Base-by-base conservation (phyloP, 306 rosid genomes). In the Lathyrus tuberosus region DNA sequence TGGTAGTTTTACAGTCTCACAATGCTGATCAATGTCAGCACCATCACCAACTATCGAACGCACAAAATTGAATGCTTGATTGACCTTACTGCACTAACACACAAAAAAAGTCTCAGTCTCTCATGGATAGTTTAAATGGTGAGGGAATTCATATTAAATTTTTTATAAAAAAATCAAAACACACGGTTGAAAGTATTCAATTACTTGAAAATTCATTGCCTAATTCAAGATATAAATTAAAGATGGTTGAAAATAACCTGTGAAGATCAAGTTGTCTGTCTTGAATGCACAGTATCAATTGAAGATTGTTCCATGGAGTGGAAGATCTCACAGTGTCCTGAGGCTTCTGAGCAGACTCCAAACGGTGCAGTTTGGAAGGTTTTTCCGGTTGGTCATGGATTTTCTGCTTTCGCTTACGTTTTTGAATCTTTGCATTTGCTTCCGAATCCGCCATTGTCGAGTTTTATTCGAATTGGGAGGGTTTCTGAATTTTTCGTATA, bases 1-100 rank as follows among this genome's bases (percentile, higher is more conserved):
- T 2, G 95, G 82, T 5, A 83, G 63, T 31, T 80, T 78, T 18
- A 90, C 81, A 5, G 87, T 81, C 79, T 88, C 86, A 81, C 63
- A 60, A 75, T 78, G 79, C 59, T 76, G 78, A 69, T 58, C 78
- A 52, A 52, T 15, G 20, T 52, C 62, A 46, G 63, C 31, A 18
- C 56, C 79, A 26, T 31, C 81, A 62, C 76, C 87, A 38, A 67
- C 76, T 44, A 78, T 81, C 1, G 78, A 78, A 33, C 28, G 73
- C 71, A 94, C 90, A 82, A 86, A 94, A 67, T 60, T 70, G 79
- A 79, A 88, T 30, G 91, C 95, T 56, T 79, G 71, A 49, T 78
- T 82, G 56, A 94, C 86, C 76, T 94, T 90, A 76, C 98, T 94
- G 92, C 91, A 85, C 42, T 72, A 60, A 60, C 76, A 86, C 74